phyloP scores from a whole-genome alignment of 495 filamentous ascomycete genomes.

The Penicillium argentinense region DNA sequence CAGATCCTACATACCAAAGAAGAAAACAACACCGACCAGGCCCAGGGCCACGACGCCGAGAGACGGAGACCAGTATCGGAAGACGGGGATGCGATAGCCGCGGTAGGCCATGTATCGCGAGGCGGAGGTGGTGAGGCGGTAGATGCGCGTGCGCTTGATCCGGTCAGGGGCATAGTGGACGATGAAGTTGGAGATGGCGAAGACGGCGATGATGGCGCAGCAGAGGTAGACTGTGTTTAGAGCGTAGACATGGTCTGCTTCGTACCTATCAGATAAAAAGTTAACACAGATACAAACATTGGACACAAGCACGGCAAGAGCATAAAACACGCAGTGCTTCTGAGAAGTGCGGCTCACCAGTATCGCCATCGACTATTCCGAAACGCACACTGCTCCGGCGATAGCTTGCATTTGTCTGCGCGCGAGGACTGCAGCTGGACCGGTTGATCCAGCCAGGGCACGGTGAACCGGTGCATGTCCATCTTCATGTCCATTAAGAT shows the following conservation, averaged over 20 bases:
- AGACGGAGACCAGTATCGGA: conserved; percentile 27
- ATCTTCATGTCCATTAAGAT: conserved; percentile 19
- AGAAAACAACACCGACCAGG: conserved; percentile 21
- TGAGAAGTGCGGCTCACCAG: conserved; percentile 37
- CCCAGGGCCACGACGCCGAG: conserved; percentile 24
- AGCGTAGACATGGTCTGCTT: conserved; percentile 54
- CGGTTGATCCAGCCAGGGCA: conserved; percentile 47
- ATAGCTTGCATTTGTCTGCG: conserved; percentile 43
- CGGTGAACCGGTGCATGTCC: conserved; percentile 14
- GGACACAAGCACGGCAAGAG: no score
- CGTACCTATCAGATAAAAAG: no score
- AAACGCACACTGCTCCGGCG: conserved; percentile 47
- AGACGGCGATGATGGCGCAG: conserved; percentile 45
- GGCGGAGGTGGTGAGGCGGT: conserved; percentile 21
- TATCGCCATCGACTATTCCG: conserved; percentile 45
- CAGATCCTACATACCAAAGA: conserved; percentile 28
- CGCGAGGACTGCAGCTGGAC: conserved; percentile 51
- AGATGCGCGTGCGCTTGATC: conserved; percentile 22
- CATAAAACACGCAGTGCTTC: not conserved
- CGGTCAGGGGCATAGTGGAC: conserved; percentile 19
- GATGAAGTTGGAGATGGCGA: conserved; percentile 36
- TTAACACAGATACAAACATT: no score
- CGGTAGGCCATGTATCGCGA: conserved; percentile 29
- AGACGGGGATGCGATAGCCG: conserved; percentile 13
- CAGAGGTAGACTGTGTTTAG: conserved; percentile 51